These are phyloP conservation scores for Ceratocystis cacaofunesta DNA, from an alignment of 2,329 filamentous ascomycete genomes.

Conservation along the genomic window DNA sequence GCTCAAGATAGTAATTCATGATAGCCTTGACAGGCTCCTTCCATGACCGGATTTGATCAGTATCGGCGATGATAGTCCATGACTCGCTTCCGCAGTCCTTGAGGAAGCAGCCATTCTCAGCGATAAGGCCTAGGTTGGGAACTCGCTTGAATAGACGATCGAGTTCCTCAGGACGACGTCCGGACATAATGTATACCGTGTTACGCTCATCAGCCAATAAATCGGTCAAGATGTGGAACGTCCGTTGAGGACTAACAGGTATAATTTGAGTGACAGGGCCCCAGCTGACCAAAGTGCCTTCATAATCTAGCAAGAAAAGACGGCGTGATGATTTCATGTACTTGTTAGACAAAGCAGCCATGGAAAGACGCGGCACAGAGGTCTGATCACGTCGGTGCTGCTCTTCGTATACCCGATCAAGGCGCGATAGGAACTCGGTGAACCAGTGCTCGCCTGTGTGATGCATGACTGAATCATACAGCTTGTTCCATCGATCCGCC, in stretches of 20 bases:
- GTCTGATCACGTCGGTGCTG: constrained; percentile 74
- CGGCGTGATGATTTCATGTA: constrained; percentile 55
- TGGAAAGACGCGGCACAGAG: constrained; percentile 69
- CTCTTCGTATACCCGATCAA: constrained; percentile 66
- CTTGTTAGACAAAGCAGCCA: constrained; percentile 45
- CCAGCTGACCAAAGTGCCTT: constrained; percentile 81
- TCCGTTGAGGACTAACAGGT: constrained; percentile 67
- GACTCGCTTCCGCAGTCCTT: constrained; percentile 51
- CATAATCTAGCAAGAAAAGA: constrained; percentile 84
- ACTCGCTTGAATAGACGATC: constrained; percentile 75
- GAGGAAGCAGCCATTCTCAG: constrained; percentile 87
- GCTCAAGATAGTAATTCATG: constrained; percentile 76
- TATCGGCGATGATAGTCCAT: constrained; percentile 69
- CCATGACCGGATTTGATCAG: constrained; percentile 57
- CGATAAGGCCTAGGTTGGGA: constrained; percentile 73
- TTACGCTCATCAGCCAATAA: constrained; percentile 68
- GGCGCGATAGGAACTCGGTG: constrained; percentile 52
- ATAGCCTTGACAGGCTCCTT: constrained; percentile 72
- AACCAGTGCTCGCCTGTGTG: constrained; percentile 84
- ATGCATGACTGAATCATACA: constrained; percentile 58
- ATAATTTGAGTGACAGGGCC: constrained; percentile 74
- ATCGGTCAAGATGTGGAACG: constrained; percentile 69
- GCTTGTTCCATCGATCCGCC: constrained; percentile 53
- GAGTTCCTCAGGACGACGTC: constrained; percentile 72
- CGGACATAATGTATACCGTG: constrained; percentile 86